Percentiles rank a stretch among this genome's conserved stretches.
These are phyloP conservation scores for Piloderma croceum DNA, from an alignment of 768 basidiomycete genomes.

Conservation along the genomic window DNA sequence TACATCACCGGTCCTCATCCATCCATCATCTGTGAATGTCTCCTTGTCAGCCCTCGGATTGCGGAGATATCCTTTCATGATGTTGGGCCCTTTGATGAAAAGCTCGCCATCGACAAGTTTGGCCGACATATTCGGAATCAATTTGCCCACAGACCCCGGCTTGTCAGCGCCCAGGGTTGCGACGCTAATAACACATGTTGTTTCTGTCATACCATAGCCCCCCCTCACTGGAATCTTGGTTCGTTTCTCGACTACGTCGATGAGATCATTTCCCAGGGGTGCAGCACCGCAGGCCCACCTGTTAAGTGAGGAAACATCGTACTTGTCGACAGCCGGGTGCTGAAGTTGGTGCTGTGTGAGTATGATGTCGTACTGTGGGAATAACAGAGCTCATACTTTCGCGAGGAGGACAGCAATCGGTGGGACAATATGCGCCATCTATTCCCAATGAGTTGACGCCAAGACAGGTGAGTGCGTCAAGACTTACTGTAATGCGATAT, in stretches of 20 bases:
- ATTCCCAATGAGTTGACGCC: no score
- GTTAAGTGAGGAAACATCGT: constrained; percentile 40
- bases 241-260: constrained; percentile 28
- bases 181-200: constrained; percentile 40
- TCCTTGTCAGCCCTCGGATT: constrained; percentile 45
- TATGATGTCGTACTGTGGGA: neutral
- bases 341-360: constrained; percentile 11
- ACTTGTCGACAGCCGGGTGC: constrained; percentile 39
- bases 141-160: constrained; percentile 41
- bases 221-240: constrained; percentile 24
- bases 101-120: constrained; percentile 54
- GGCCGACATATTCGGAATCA: constrained; percentile 50
- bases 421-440: constrained; percentile 53
- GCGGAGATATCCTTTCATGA: constrained; percentile 57
- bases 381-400: constrained; percentile 38
- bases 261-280: constrained; percentile 44
- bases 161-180: constrained; percentile 27
- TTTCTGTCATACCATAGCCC: constrained; percentile 55
- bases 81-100: constrained; percentile 49
- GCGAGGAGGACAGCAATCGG: constrained; percentile 53
- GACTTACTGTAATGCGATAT: constrained; percentile 36
- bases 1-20: constrained; percentile 65
- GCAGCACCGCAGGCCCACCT: constrained; percentile 49
- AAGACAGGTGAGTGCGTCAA: no score
- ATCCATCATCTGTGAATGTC: constrained; percentile 47